Evolutionary conservation across 345 rosid genomes (phyloP).

Genomic region (Ricinus communis): DNA sequence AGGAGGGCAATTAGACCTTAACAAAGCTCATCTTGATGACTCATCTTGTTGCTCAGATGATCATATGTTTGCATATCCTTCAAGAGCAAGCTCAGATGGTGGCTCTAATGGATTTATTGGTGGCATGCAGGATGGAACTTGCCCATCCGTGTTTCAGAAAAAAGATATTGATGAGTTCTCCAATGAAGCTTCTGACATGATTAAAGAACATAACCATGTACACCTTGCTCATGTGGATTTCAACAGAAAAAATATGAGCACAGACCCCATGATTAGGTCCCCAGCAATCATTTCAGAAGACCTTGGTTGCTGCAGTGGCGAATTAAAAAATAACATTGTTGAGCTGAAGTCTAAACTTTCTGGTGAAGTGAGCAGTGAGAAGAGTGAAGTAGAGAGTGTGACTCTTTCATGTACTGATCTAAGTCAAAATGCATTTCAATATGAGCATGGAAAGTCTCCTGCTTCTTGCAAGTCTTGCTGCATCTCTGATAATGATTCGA

Average conservation of each 20-base stretch:
- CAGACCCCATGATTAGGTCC: slow-evolving; percentile 17
- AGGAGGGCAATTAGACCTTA: slow-evolving; percentile 38
- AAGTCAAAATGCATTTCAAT: slow-evolving; percentile 20
- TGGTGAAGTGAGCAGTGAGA: slow-evolving; percentile 21
- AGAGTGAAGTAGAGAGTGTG: slow-evolving; percentile 26
- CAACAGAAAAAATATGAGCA: not conserved
- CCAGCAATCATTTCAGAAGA: slow-evolving; percentile 13
- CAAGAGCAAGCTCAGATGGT: slow-evolving; percentile 23
- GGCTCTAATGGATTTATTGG: slow-evolving; percentile 8
- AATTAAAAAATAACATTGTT: slow-evolving; percentile 19
- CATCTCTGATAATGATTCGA: slow-evolving; percentile 37
- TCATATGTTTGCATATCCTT: slow-evolving; percentile 17
- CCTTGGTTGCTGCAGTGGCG: slow-evolving; percentile 19
- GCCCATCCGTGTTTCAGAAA: slow-evolving; percentile 2
- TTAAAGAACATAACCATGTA: slow-evolving; percentile 12
- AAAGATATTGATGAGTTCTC: slow-evolving; percentile 14
- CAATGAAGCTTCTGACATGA: slow-evolving; percentile 11
- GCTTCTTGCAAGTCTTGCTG: slow-evolving; percentile 35
- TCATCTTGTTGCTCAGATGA: slow-evolving; percentile 28
- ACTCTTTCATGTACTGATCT: slow-evolving; percentile 16
- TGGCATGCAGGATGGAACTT: slow-evolving; percentile 16
- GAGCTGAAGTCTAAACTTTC: slow-evolving; percentile 18
- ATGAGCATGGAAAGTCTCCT: slow-evolving; percentile 22
- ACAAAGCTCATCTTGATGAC: slow-evolving; percentile 35
- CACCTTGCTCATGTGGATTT: slow-evolving; percentile 17